Base-by-base conservation (phyloP, 768 basidiomycete species). In the Amanita muscaria region DNA sequence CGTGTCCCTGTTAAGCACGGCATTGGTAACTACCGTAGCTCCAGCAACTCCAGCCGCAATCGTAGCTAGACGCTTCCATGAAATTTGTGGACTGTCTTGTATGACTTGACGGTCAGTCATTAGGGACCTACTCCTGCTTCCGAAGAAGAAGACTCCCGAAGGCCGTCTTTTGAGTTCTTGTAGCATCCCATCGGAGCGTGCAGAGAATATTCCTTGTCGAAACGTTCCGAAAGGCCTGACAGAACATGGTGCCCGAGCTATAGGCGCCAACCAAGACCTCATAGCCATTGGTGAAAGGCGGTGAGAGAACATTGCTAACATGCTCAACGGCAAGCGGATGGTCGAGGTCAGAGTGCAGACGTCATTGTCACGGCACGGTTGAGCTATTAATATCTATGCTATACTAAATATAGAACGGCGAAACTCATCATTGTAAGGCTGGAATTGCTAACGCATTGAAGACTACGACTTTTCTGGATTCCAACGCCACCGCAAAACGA, bases 1-100 rank as follows among this genome's bases (percentile, higher is more conserved):
- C 0, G 85, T 89, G 50, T 89, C 86, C 48, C 87, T 73, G 56
- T 91, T 91, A 54, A 91, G 65, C 29, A 83, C 66, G 2, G 65
- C 71, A 51, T 88, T 74, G 19, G 79, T 66, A 3, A 76, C 66
- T 29, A 89, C 62, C 19, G 84, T 71, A 7, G 79, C 74, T 7
- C 82, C 83, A 29, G 79, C 86, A 30, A 89, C 81, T 24, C 81
- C 77, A 18, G 72, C 80, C 53, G 55, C 42, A 65, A 71, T 74
- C 74, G 77, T 14, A 8, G 68, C 77, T 44, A 63, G 44, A 9
- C 59, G 56, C 39, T 53, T 56, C 60, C 60, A 61, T 21, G 58
- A 58, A 8, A 61, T 48, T 2, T 47, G 41, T 23, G 52, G 51
- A 42, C 38, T 42, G 11, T 54, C 51, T 24, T 55, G 55, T 6